A percentile compares a stretch with the other conserved stretches of the same genome.
Conservation (phyloP, 2,329 filamentous ascomycete genomes). For the Xylariaceae sp. region DNA sequence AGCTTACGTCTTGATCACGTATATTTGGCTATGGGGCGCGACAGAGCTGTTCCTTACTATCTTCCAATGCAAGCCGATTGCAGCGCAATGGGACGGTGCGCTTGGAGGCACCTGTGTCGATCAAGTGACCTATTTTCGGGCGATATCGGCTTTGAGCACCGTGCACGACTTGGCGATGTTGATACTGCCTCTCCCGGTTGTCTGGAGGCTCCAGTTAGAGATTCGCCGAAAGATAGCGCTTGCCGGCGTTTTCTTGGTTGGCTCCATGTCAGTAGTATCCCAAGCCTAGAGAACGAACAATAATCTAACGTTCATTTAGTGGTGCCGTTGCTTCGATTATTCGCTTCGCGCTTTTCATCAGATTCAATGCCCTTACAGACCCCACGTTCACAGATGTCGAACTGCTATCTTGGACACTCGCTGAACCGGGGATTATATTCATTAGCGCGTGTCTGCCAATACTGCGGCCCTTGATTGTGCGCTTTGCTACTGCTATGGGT, state of each 20-base stretch:
- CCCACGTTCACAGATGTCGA: constrained; percentile 27
- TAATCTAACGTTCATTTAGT: too few relatives aligned
- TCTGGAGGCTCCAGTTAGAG: constrained; percentile 25
- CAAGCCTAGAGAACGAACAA: too few relatives aligned
- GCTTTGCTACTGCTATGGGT: too few relatives aligned
- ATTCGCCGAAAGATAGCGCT: constrained; percentile 25
- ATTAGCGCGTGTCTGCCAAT: constrained; percentile 26
- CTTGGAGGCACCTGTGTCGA: constrained; percentile 17
- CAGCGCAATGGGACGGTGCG: constrained; percentile 19
- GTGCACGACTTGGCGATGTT: constrained; percentile 29
- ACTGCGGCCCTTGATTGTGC: too few relatives aligned
- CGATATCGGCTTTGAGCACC: constrained; percentile 22
- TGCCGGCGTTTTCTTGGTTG: constrained; percentile 25
- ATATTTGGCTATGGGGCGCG: constrained; percentile 27
- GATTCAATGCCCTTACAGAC: constrained; percentile 20
- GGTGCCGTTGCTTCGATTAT: constrained; percentile 28
- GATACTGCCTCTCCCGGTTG: constrained; percentile 20
- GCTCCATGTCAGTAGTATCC: constrained; percentile 28
- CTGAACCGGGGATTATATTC: constrained; percentile 24
- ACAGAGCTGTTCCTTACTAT: constrained; percentile 17
- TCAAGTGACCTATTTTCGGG: constrained; percentile 14
- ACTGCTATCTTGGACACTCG: constrained; percentile 24
- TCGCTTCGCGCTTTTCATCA: constrained; percentile 22
- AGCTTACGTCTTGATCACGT: constrained; percentile 23
- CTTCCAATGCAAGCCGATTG: constrained; percentile 21